Evolutionary conservation across 1,139 yeast genomes (phyloP).

Genomic region (Suhomyces bokatorum): DNA sequence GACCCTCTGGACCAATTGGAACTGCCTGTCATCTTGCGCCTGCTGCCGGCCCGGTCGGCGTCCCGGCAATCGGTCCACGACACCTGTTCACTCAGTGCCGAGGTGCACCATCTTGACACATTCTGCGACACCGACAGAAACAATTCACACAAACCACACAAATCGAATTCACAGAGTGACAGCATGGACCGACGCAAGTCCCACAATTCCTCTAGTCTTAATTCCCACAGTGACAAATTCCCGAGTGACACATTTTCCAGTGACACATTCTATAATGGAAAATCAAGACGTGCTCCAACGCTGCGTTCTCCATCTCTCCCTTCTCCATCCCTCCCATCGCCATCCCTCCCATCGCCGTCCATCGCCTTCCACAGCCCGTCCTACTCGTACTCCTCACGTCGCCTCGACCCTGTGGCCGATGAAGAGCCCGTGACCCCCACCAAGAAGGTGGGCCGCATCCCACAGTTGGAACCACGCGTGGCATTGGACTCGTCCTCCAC

Average conservation of each 20-base stretch:
- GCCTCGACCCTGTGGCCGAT: slow-evolving; percentile 5
- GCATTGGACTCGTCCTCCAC: not conserved
- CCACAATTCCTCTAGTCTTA: too few relatives aligned
- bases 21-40: slow-evolving; percentile 4
- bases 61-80: slow-evolving; percentile 6
- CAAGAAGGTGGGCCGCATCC: not conserved
- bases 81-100: not conserved
- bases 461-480: not conserved
- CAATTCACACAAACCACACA: too few relatives aligned
- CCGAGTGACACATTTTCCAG: too few relatives aligned
- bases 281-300: too few relatives aligned
- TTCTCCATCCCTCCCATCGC: too few relatives aligned
- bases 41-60: slow-evolving; percentile 2
- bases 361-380: not conserved
- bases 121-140: too few relatives aligned
- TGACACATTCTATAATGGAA: too few relatives aligned
- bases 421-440: slow-evolving; percentile 6
- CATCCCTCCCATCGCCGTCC: not conserved
- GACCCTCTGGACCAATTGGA: slow-evolving; percentile 1
- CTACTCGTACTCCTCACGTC: not conserved
- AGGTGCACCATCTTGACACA: not conserved
- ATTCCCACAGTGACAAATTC: too few relatives aligned
- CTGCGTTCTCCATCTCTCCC: too few relatives aligned
- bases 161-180: too few relatives aligned
- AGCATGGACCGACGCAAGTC: too few relatives aligned